These are phyloP conservation scores for Nicotiana benthamiana DNA, from an alignment of 257 asterid genomes.

Conservation along the genomic window DNA sequence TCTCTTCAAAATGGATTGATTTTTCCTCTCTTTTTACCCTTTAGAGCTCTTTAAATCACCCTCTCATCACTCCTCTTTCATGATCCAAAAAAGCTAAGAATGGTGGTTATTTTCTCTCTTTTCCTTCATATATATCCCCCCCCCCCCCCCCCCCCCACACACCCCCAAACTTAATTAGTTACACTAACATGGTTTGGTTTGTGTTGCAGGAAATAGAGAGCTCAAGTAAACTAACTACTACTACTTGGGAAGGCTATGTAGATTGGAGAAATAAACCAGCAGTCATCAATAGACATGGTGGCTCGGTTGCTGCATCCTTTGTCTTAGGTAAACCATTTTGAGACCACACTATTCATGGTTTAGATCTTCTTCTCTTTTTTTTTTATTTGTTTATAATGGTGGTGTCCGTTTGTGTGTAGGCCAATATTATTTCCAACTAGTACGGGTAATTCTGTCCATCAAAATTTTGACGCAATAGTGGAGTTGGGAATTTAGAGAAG, in stretches of 20 bases:
- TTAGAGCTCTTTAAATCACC: slow-evolving; percentile 13
- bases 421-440: neutral
- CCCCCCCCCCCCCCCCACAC: no score
- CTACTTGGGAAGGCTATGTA: slow-evolving; percentile 72
- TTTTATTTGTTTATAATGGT: no score
- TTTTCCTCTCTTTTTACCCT: neutral
- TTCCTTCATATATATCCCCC: neutral
- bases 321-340: slow-evolving; percentile 50
- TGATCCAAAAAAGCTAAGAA: slow-evolving; percentile 1
- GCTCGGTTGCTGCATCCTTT: slow-evolving; percentile 79
- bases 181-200: neutral
- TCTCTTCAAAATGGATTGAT: slow-evolving; percentile 13
- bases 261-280: slow-evolving; percentile 80
- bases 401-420: no score
- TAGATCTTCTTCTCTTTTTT: no score
- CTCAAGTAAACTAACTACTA: slow-evolving; percentile 16
- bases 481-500: no score
- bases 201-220: slow-evolving; percentile 51
- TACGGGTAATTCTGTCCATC: neutral
- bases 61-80: neutral
- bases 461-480: no score
- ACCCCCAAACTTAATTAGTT: neutral
- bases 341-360: neutral
- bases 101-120: slow-evolving; percentile 12
- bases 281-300: slow-evolving; percentile 62